phyloP scores from a whole-genome alignment of 2,329 filamentous ascomycete genomes.

The Gnomoniopsis smithogilvyi region DNA sequence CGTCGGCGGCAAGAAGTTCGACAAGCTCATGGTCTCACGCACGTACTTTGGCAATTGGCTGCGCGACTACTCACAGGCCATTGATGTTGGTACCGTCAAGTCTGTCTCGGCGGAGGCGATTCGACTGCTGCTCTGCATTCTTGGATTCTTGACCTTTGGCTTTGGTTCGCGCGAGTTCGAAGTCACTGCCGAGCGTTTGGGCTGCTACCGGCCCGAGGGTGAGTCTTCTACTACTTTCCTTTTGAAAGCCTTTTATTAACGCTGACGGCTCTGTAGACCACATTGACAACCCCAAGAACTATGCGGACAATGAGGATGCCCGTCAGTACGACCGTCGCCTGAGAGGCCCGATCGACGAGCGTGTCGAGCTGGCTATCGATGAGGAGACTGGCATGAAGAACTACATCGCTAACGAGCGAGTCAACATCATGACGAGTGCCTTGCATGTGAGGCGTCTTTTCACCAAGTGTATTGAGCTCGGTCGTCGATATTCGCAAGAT shows the following conservation, averaged over 20 bases:
- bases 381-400: slow-evolving; percentile 78
- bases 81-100: slow-evolving; percentile 91
- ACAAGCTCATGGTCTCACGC: slow-evolving; percentile 80
- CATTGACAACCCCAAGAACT: slow-evolving; percentile 77
- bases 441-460: slow-evolving; percentile 74
- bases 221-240: too few relatives aligned
- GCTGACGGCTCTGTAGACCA: slow-evolving; percentile 31
- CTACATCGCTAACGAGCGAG: slow-evolving; percentile 85
- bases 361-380: slow-evolving; percentile 75
- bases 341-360: slow-evolving; percentile 77
- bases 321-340: slow-evolving; percentile 77
- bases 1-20: slow-evolving; percentile 71
- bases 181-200: slow-evolving; percentile 74
- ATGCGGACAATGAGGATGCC: slow-evolving; percentile 85
- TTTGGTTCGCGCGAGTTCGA: slow-evolving; percentile 83
- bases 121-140: slow-evolving; percentile 80
- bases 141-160: slow-evolving; percentile 87
- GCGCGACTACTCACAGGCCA: slow-evolving; percentile 87
- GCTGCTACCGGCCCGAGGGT: slow-evolving; percentile 74
- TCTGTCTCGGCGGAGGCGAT: slow-evolving; percentile 88
- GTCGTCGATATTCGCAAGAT: slow-evolving; percentile 64
- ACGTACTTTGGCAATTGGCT: slow-evolving; percentile 98
- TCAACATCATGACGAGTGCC: slow-evolving; percentile 78
- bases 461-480: slow-evolving; percentile 72
- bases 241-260: neutral